A percentile compares a stretch with the other conserved stretches of the same genome.
Evolutionary conservation across 2,329 filamentous ascomycete species (phyloP).

Genomic region (Apiospora phragmitis): DNA sequence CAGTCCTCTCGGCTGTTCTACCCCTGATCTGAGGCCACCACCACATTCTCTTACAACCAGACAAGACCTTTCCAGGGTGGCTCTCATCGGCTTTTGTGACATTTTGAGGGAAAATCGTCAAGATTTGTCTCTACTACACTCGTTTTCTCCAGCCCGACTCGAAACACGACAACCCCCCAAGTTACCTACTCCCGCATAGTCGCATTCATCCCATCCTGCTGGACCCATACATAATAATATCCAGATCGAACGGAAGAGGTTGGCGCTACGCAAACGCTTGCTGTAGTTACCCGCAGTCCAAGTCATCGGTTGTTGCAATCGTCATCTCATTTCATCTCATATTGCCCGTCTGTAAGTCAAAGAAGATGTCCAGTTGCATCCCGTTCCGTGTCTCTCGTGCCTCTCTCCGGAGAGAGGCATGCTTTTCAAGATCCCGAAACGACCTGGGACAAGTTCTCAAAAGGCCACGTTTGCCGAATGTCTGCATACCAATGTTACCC

Average conservation of each 20-base stretch:
- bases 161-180: constrained; percentile 10
- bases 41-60: constrained; percentile 27
- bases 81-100: background rate
- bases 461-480: background rate
- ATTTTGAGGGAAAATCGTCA: constrained; percentile 14
- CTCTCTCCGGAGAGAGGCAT: background rate
- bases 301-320: background rate
- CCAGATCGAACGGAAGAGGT: background rate
- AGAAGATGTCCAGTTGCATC: background rate
- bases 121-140: constrained; percentile 22
- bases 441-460: background rate
- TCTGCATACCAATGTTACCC: background rate
- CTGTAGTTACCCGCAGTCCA: constrained; percentile 7
- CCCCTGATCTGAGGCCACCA: constrained; percentile 32
- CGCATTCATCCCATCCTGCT: background rate
- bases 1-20: constrained; percentile 19
- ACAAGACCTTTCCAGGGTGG: constrained; percentile 20
- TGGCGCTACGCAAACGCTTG: constrained; percentile 4
- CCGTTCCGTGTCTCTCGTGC: background rate
- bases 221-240: background rate
- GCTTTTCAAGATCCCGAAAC: background rate
- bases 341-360: background rate
- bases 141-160: constrained; percentile 22
- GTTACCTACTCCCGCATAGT: background rate
- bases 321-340: background rate